A percentile compares a stretch with the other conserved stretches of the same genome.
phyloP scores from a whole-genome alignment of 768 basidiomycete genomes.

The Auricularia sp. region DNA sequence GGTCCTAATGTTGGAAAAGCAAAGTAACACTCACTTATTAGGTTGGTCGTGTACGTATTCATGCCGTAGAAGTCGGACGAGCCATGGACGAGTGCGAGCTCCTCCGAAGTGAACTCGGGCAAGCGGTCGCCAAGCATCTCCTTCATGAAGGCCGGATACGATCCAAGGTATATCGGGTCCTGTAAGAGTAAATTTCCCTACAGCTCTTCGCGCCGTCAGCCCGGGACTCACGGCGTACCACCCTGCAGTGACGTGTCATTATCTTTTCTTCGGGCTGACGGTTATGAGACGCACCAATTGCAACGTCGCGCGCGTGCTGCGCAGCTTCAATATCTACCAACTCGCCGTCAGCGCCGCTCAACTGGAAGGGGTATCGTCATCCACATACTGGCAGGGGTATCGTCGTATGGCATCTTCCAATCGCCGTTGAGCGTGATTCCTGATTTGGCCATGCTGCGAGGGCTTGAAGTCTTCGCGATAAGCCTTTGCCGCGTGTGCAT shows the following conservation, averaged over 20 bases:
- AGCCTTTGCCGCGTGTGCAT: conserved; percentile 54
- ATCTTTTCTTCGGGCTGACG: not conserved
- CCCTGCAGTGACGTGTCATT: not conserved
- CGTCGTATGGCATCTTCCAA: conserved; percentile 66
- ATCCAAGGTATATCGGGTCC: conserved; percentile 65
- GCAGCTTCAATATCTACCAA: conserved; percentile 53
- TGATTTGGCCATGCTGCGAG: conserved; percentile 52
- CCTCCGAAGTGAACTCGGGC: conserved; percentile 46
- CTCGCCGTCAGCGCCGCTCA: not conserved
- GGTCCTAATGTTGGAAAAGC: not conserved
- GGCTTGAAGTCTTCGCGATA: conserved; percentile 61
- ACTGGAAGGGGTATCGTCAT: conserved; percentile 2
- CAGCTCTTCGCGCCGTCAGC: not conserved
- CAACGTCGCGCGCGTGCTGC: conserved; percentile 62
- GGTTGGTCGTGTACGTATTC: conserved; percentile 63
- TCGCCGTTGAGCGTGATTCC: conserved; percentile 77
- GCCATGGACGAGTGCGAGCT: conserved; percentile 46
- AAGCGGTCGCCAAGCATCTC: conserved; percentile 49
- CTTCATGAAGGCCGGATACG: conserved; percentile 52
- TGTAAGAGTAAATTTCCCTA: not conserved
- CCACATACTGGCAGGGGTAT: conserved; percentile 52
- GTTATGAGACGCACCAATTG: conserved; percentile 39
- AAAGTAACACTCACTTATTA: conserved; percentile 34
- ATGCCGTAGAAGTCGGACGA: conserved; percentile 66
- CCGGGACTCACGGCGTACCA: conserved; percentile 3